A percentile compares a stretch with the other conserved stretches of the same genome.
Evolutionary conservation across 176 grass and related monocot genomes (phyloP).

Genomic region (Chloris gayana): DNA sequence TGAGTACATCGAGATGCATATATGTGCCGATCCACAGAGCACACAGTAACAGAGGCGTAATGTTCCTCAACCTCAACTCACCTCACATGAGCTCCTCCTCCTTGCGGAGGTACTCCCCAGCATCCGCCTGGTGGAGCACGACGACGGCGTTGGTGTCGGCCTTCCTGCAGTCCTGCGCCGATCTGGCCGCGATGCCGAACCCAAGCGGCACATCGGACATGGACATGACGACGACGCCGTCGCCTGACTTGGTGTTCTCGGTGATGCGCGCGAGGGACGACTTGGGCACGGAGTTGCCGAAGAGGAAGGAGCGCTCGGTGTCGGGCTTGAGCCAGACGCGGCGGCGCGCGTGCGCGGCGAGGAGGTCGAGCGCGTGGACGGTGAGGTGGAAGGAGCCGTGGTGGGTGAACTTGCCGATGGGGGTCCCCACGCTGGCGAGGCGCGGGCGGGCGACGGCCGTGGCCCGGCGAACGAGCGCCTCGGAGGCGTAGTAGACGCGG

Average conservation of each 20-base stretch:
- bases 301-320: conserved; percentile 82
- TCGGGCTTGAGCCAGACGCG: conserved; percentile 91
- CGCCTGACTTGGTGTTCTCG: conserved; percentile 69
- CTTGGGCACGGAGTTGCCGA: conserved; percentile 87
- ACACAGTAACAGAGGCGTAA: neutral
- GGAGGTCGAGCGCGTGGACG: conserved; percentile 80
- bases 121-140: conserved; percentile 76
- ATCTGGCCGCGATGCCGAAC: conserved; percentile 67
- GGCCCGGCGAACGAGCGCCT: conserved; percentile 73
- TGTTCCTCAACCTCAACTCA: conserved; percentile 20
- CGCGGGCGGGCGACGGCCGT: conserved; percentile 58
- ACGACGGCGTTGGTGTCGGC: conserved; percentile 76
- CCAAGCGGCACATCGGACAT: conserved; percentile 87
- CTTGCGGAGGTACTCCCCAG: conserved; percentile 77
- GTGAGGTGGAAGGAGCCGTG: conserved; percentile 81
- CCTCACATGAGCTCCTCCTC: conserved; percentile 77
- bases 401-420: conserved; percentile 89
- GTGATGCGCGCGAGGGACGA: conserved; percentile 82
- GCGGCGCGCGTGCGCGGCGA: conserved; percentile 81
- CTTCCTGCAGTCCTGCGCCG: conserved; percentile 83
- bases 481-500: conserved; percentile 79
- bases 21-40: neutral
- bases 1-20: neutral
- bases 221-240: conserved; percentile 80
- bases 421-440: conserved; percentile 68